Conservation (phyloP, 1,284 basidiomycete species). For the Schizophyllum commune region DNA sequence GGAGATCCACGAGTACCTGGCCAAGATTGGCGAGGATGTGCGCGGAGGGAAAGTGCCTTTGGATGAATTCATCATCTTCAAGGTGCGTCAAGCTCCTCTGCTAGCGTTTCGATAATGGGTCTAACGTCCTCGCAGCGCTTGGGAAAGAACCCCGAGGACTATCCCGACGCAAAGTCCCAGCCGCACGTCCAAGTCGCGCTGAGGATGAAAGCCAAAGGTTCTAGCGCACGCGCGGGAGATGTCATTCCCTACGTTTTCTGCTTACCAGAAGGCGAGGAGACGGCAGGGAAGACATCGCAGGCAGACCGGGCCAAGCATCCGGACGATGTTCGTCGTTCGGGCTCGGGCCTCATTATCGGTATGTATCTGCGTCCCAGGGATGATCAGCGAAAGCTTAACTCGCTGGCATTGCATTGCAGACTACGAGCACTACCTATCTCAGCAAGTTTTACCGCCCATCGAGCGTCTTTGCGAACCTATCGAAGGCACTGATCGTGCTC, state of each 20-base stretch:
- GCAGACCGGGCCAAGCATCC: constrained; percentile 92
- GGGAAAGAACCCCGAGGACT: constrained; percentile 93
- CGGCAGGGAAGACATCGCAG: constrained; percentile 63
- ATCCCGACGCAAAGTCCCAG: constrained; percentile 90
- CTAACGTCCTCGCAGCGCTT: constrained; percentile 51
- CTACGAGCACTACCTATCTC: constrained; percentile 87
- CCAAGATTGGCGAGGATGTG: constrained; percentile 68
- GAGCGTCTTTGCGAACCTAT: constrained; percentile 95
- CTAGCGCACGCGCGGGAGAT: constrained; percentile 78
- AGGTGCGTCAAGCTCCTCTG: constrained; percentile 39
- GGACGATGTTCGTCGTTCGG: constrained; percentile 78
- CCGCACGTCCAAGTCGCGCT: constrained; percentile 97
- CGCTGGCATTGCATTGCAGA: constrained; percentile 43
- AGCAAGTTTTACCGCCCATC: constrained; percentile 91
- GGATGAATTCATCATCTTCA: constrained; percentile 94
- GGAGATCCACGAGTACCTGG: constrained; percentile 90
- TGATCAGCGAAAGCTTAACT: constrained; percentile 1
- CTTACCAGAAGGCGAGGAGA: constrained; percentile 66
- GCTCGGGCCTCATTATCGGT: constrained; percentile 69
- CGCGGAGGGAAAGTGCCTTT: constrained; percentile 71
- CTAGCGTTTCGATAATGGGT: background rate
- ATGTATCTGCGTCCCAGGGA: constrained; percentile 16
- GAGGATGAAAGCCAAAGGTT: constrained; percentile 82
- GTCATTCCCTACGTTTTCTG: constrained; percentile 98
- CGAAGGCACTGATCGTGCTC: constrained; percentile 87